Evolutionary conservation across 306 rosid genomes (phyloP), one percentile per base, ranked within the genome.

Genomic region (Prunus mume): DNA sequence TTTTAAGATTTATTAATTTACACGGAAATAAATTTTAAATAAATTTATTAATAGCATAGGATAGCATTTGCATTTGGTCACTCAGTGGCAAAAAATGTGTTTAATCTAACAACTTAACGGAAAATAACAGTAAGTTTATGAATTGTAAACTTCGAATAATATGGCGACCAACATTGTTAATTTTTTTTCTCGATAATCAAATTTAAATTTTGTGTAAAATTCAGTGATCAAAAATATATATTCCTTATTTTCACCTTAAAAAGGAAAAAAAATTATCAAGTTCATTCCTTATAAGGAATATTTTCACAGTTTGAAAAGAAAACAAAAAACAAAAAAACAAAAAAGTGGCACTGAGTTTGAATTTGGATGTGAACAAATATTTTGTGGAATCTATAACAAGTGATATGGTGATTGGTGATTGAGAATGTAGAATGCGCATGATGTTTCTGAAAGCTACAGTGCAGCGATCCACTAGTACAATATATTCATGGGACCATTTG

Each of bases 131-230:
- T 7, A 38, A 38, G 0, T 38, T 0, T 1, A 38, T 1, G 7
- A 38, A 38, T 7, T 38, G 2, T 38, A 38, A 38, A 38, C 0
- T 38, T 38, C 1, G 0, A 38, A 38, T 6, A 38, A 38, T 38
- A 38, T 9, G 6, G 0, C 1, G 2, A 38, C 0, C 43, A 38
- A 38, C 0, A 6, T 6, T 0, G 2, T 38, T 1, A 34, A 34
- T 1, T 34, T 34, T 34, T 34, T 34, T 34, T 6, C 5, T 6
- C 2, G 0, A 1, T 38, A 0, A 38, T 0, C 2, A 38, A 38
- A 34, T 6, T 38, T 1, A 38, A 38, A 38, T 6, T 6, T 38
- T 0, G 38, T 32, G 7, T 32, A 32, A 32, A 32, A 32, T 0
- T 0, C 0, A 34, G 2, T 34, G 1, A 5, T 5, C 0, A 34